Evolutionary conservation across 257 asterid genomes (phyloP).

Genomic region (Scutellaria galericulata): DNA sequence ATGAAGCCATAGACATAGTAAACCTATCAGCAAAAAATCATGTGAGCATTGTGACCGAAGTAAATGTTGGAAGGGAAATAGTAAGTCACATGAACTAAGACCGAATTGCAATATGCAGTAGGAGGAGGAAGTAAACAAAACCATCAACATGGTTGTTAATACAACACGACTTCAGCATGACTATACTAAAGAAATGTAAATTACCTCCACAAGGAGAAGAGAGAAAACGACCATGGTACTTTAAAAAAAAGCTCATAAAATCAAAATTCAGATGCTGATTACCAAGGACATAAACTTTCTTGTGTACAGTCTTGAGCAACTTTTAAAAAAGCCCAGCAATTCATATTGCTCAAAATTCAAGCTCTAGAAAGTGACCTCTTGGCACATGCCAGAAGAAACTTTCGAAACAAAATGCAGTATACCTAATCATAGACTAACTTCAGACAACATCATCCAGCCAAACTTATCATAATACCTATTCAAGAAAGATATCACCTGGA

Average conservation of each 20-base stretch:
- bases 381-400: neutral
- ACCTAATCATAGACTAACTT: neutral
- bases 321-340: neutral
- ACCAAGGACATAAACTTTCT: neutral
- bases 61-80: too few relatives aligned
- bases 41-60: neutral
- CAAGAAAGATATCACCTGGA: neutral
- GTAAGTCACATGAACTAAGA: neutral
- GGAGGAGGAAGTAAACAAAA: neutral
- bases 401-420: neutral
- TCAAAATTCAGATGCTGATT: slow-evolving; percentile 2
- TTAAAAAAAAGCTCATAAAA: slow-evolving; percentile 14
- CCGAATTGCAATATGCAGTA: neutral
- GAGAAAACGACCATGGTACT: neutral
- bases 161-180: neutral
- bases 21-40: slow-evolving; percentile 52
- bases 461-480: slow-evolving; percentile 5
- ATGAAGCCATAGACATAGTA: slow-evolving; percentile 88
- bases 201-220: neutral
- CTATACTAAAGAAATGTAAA: neutral
- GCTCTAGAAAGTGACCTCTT: neutral
- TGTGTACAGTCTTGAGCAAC: neutral
- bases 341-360: neutral
- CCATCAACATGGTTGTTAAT: neutral
- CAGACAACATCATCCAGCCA: neutral